These are phyloP conservation scores for Dichotomopilus funicola DNA, from an alignment of 2,329 filamentous ascomycete genomes.

Conservation along the genomic window DNA sequence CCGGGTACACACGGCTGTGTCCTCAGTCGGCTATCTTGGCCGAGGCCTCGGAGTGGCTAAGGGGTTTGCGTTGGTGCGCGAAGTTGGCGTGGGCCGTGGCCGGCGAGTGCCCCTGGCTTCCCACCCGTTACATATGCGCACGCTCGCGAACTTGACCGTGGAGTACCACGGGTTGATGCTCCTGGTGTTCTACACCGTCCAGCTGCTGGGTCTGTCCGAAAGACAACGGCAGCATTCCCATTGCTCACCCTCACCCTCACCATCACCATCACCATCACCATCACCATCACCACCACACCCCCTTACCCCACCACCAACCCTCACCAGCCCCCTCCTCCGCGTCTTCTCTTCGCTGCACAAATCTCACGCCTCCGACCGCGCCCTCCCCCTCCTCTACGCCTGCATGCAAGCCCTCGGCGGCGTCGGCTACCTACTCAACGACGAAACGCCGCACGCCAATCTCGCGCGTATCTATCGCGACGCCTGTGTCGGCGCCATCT, in stretches of 20 bases:
- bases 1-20: constrained; percentile 50
- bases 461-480: constrained; percentile 61
- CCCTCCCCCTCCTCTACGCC: constrained; percentile 44
- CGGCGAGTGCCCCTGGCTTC: constrained; percentile 42
- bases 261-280: constrained; percentile 17
- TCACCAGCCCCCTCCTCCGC: constrained; percentile 43
- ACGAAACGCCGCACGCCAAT: constrained; percentile 58
- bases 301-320: constrained; percentile 28
- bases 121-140: constrained; percentile 51
- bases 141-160: constrained; percentile 48
- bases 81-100: constrained; percentile 40
- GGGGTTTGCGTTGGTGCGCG: constrained; percentile 52
- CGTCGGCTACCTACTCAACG: constrained; percentile 57
- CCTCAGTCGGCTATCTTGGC: constrained; percentile 46
- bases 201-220: constrained; percentile 50
- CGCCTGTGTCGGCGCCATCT: constrained; percentile 55
- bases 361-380: constrained; percentile 47
- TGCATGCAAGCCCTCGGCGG: constrained; percentile 62
- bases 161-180: constrained; percentile 53
- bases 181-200: constrained; percentile 47
- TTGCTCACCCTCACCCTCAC: constrained; percentile 19
- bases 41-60: constrained; percentile 52
- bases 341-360: constrained; percentile 56
- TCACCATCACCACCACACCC: constrained; percentile 19
- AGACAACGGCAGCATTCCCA: constrained; percentile 29